Conservation (phyloP, 306 rosid species). For the Vigna angularis region DNA sequence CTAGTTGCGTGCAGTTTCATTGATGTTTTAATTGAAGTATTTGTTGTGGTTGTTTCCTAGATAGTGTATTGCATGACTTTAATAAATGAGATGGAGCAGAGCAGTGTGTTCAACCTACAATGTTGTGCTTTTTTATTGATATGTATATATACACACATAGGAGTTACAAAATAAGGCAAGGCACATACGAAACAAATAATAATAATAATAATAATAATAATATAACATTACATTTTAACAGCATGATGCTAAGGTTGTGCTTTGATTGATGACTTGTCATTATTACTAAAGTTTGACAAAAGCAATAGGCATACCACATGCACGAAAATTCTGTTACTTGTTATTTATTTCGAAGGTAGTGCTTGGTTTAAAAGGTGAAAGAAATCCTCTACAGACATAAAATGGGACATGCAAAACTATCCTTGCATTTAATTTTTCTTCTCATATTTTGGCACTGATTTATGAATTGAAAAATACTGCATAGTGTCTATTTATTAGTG, state of each 20-base stretch:
- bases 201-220: no score
- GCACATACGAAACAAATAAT: no score
- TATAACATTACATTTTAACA: no score
- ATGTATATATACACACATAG: no score
- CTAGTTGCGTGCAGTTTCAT: constrained; percentile 18
- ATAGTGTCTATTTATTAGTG: not conserved
- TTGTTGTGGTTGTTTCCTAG: constrained; percentile 40
- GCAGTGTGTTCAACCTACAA: no score
- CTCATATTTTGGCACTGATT: not conserved
- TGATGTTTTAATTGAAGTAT: constrained; percentile 10
- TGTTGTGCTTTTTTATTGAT: no score
- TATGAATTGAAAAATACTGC: constrained; percentile 9
- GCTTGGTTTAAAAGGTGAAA: constrained; percentile 12
- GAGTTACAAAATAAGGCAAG: no score
- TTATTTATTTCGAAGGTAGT: constrained; percentile 14
- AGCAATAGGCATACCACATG: not conserved
- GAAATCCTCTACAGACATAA: constrained; percentile 29
- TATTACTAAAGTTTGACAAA: constrained; percentile 21
- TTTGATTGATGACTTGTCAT: constrained; percentile 32
- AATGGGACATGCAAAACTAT: constrained; percentile 7
- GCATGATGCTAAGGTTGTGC: constrained; percentile 21
- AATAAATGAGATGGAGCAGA: no score
- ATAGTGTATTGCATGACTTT: constrained; percentile 7
- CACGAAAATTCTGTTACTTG: not conserved
- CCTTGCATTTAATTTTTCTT: not conserved